Evolutionary conservation across 192 early-diverging fungal genomes (phyloP).

Genomic region (Coemansia sp.): DNA sequence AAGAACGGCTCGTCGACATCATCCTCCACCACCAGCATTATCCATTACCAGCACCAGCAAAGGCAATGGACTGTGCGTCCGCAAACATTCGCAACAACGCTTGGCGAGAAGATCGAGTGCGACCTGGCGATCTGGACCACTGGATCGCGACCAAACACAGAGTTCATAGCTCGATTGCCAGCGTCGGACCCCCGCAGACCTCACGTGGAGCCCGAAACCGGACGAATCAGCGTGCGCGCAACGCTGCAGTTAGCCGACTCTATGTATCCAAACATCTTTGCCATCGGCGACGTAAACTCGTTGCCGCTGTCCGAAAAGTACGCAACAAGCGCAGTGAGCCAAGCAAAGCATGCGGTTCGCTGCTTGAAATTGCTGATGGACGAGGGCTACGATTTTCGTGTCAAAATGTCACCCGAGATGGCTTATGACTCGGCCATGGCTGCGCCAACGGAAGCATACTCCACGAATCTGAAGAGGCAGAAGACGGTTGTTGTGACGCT

Average conservation of each 20-base stretch:
- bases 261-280: constrained; percentile 58
- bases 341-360: constrained; percentile 36
- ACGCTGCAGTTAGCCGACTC: constrained; percentile 55
- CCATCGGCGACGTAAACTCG: constrained; percentile 58
- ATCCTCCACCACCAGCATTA: background rate
- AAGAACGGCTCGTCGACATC: constrained; percentile 12
- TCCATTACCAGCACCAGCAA: constrained; percentile 7
- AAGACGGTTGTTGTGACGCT: constrained; percentile 36
- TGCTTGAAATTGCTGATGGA: constrained; percentile 41
- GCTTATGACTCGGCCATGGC: constrained; percentile 20
- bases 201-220: constrained; percentile 38
- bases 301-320: constrained; percentile 45
- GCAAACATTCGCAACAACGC: constrained; percentile 23
- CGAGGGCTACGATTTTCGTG: constrained; percentile 40
- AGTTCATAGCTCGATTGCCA: constrained; percentile 52
- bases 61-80: constrained; percentile 24
- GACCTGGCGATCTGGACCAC: constrained; percentile 61
- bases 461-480: constrained; percentile 16
- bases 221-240: constrained; percentile 53
- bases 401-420: constrained; percentile 38
- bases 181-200: constrained; percentile 23
- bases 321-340: constrained; percentile 39
- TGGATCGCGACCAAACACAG: constrained; percentile 53
- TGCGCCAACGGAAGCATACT: constrained; percentile 21
- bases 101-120: constrained; percentile 53